Evolutionary conservation across 371 early-diverging fungal species (phyloP).

Genomic region (Mucor circinelloides): DNA sequence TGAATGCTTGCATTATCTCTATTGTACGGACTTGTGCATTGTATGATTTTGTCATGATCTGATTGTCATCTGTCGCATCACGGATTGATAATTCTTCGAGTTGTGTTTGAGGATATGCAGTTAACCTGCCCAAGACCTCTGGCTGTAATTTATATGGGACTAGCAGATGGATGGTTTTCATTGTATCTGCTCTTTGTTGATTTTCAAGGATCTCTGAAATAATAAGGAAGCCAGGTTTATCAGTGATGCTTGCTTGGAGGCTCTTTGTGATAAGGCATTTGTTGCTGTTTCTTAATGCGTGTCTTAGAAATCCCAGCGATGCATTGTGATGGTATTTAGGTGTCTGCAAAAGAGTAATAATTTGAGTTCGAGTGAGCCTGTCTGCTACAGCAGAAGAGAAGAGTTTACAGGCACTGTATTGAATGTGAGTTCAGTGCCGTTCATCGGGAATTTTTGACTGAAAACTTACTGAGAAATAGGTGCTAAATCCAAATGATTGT

Average conservation of each 20-base stretch:
- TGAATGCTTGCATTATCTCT: background rate
- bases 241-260: background rate
- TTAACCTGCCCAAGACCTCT: constrained; percentile 2
- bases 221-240: background rate
- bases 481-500: constrained; percentile 27
- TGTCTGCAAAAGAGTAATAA: constrained; percentile 17
- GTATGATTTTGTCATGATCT: background rate
- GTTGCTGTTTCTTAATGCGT: background rate
- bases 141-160: constrained; percentile 1
- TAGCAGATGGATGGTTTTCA: constrained; percentile 1
- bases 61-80: constrained; percentile 24
- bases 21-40: background rate
- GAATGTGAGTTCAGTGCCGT: background rate
- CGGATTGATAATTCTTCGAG: constrained; percentile 11
- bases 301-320: constrained; percentile 1
- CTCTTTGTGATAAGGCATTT: background rate
- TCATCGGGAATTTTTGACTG: background rate
- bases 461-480: constrained; percentile 34
- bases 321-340: background rate
- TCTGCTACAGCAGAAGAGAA: constrained; percentile 9
- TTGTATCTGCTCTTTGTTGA: background rate
- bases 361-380: constrained; percentile 17
- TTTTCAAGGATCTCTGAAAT: constrained; percentile 5
- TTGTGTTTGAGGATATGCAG: constrained; percentile 4
- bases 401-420: constrained; percentile 8